Percentiles rank a stretch among this genome's conserved stretches.
Evolutionary conservation across 108 stramenopile species (phyloP).

Genomic region (Chaetoceros muelleri): DNA sequence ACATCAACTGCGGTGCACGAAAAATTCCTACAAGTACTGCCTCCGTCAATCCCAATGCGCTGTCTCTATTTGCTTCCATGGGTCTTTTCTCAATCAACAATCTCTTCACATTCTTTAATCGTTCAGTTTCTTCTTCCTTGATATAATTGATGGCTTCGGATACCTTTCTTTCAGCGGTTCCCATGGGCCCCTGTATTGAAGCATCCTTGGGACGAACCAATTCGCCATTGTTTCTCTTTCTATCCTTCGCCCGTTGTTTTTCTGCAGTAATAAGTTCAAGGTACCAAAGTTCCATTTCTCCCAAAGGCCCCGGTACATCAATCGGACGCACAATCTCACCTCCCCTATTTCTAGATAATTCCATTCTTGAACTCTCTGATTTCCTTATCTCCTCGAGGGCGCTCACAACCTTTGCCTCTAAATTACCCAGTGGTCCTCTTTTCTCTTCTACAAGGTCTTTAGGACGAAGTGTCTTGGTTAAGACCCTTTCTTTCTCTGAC

Average conservation of each 20-base stretch:
- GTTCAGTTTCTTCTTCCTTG: slow-evolving; percentile 56
- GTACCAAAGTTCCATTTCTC: slow-evolving; percentile 57
- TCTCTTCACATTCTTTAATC: slow-evolving; percentile 41
- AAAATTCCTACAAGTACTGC: slow-evolving; percentile 57
- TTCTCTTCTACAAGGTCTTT: slow-evolving; percentile 57
- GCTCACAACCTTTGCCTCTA: slow-evolving; percentile 40
- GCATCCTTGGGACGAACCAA: slow-evolving; percentile 66
- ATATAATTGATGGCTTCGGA: slow-evolving; percentile 39
- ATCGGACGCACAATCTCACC: slow-evolving; percentile 58
- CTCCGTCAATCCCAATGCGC: slow-evolving; percentile 50
- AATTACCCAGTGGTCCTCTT: slow-evolving; percentile 62
- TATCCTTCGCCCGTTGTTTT: slow-evolving; percentile 40
- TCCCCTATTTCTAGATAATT: slow-evolving; percentile 43
- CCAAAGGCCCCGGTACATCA: slow-evolving; percentile 74
- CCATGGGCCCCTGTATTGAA: slow-evolving; percentile 41
- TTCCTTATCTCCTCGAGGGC: slow-evolving; percentile 45
- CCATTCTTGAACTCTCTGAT: slow-evolving; percentile 47
- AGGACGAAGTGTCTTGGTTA: slow-evolving; percentile 39
- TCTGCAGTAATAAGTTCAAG: slow-evolving; percentile 52
- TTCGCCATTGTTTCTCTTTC: slow-evolving; percentile 24
- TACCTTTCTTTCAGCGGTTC: slow-evolving; percentile 55
- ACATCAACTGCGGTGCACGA: slow-evolving; percentile 44
- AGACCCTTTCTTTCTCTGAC: slow-evolving; percentile 52
- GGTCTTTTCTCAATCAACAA: slow-evolving; percentile 56
- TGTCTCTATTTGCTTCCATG: slow-evolving; percentile 38